A percentile compares a stretch with the other conserved stretches of the same genome.
These are phyloP conservation scores for Beauveria brongniartii DNA, from an alignment of 2,329 filamentous ascomycete genomes.

Conservation along the genomic window DNA sequence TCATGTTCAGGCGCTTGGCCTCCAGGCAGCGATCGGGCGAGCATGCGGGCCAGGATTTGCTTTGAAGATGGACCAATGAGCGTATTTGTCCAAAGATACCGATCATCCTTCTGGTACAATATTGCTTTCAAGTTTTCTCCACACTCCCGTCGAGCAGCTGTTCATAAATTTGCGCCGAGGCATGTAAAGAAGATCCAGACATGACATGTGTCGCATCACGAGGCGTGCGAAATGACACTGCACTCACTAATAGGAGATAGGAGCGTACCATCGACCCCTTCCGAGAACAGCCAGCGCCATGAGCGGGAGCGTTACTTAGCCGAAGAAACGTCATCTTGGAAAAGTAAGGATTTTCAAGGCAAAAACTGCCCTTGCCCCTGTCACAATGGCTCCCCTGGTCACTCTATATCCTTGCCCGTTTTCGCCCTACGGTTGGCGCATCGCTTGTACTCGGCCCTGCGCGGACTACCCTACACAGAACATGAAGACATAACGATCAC, in stretches of 20 bases:
- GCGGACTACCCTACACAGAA: constrained; percentile 57
- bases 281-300: too few species aligned
- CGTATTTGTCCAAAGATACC: neutral
- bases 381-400: constrained; percentile 23
- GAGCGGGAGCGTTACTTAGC: too few species aligned
- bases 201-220: neutral
- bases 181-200: neutral
- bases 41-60: neutral
- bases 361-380: neutral
- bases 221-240: neutral
- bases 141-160: neutral
- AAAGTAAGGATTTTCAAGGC: too few species aligned
- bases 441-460: constrained; percentile 60
- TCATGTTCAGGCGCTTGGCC: neutral
- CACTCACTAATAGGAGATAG: too few species aligned
- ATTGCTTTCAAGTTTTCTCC: neutral
- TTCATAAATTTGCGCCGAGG: neutral
- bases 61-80: neutral
- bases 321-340: too few species aligned
- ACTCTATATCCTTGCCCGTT: constrained; percentile 58
- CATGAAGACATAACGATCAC: constrained; percentile 38
- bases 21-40: neutral
- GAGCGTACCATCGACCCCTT: too few species aligned
- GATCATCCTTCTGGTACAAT: neutral
- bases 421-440: constrained; percentile 56